Evolutionary conservation across 2,329 filamentous ascomycete species (phyloP).

Genomic region (Calonectria pauciramosa): DNA sequence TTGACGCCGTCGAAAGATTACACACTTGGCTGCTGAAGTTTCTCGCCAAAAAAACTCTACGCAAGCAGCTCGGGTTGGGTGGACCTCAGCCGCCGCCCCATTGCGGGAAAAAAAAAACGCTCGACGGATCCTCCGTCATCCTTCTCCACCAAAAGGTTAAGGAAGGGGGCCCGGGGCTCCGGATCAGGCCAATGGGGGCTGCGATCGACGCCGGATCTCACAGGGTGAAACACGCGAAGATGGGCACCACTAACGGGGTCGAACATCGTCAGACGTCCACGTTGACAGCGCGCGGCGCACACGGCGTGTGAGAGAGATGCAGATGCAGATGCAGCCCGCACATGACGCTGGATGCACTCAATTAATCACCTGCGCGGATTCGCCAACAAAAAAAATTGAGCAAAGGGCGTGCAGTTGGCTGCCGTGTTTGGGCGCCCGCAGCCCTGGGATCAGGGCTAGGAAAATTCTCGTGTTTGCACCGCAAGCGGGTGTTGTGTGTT

Average conservation of each 20-base stretch:
- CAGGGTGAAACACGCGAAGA: constrained; percentile 28
- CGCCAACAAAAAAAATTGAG: not conserved
- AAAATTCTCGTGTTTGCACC: not conserved
- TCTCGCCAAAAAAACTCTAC: not conserved
- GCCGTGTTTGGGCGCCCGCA: not conserved
- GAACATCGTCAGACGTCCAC: constrained; percentile 24
- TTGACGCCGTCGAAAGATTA: not conserved
- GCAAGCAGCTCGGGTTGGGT: not conserved
- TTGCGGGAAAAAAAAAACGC: constrained; percentile 8
- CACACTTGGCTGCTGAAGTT: not conserved
- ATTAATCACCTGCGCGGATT: not conserved
- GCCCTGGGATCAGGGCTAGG: not conserved
- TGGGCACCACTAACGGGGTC: constrained; percentile 8
- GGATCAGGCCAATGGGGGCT: constrained; percentile 13
- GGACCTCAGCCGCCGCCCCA: not conserved
- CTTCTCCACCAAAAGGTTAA: not conserved
- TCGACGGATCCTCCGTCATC: not conserved
- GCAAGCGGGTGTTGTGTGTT: constrained; percentile 5
- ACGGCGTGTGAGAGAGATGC: not conserved
- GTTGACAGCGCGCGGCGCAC: constrained; percentile 6
- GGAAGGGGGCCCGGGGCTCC: not conserved
- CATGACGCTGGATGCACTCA: not conserved
- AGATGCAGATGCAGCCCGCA: not conserved
- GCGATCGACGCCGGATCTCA: constrained; percentile 27
- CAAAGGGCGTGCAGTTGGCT: not conserved